Evolutionary conservation across 129 eudicot species (phyloP), one percentile per base, ranked within the genome.

Genomic region (Oenanthe sinensis): DNA sequence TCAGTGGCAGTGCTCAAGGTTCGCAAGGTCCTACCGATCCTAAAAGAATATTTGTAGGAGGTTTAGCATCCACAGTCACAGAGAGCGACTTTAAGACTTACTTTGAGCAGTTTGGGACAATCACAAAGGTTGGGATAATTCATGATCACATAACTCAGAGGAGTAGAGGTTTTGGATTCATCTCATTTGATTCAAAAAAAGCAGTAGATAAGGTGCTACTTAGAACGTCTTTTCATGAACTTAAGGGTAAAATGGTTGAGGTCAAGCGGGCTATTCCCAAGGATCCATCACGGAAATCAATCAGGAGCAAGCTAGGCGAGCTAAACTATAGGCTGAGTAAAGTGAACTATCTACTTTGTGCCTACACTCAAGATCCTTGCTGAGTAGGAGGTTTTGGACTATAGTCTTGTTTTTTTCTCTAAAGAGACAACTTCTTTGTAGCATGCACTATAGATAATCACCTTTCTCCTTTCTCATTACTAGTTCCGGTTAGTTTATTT

Each of bases 261-360:
- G 75, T 70, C 47, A 70, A 70, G 45, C 75, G 75, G 14, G 75
- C 75, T 36, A 11, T 70, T 70, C 75, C 75, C 75, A 70, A 39
- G 75, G 28, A 70, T 3, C 1, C 39, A 39, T 70, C 20, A 28
- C 48, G 26, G 22, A 43, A 43, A 22, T 5, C 75, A 70, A 39
- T 39, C 24, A 70, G 75, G 75, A n/a, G 45, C 28, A 47, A 17
- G n/a, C 24, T 70, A 70, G 48, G 75, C 19, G 75, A 13, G 48
- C 75, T 36, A 36, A 70, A 70, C 46, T 36, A 70, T 70, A 47
- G 75, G 14, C 45, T 39, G 46, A 70, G 45, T 28, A 70, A 11
- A 16, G 15, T 70, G 46, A 17, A 28, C 44, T 39, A 16, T 70
- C 24, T 70, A 19, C 48, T 70, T 4, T 4, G 26, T 70, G 75